A percentile compares a stretch with the other conserved stretches of the same genome.
Evolutionary conservation across 495 filamentous ascomycete species (phyloP).

Genomic region (Ramalina peruviana): DNA sequence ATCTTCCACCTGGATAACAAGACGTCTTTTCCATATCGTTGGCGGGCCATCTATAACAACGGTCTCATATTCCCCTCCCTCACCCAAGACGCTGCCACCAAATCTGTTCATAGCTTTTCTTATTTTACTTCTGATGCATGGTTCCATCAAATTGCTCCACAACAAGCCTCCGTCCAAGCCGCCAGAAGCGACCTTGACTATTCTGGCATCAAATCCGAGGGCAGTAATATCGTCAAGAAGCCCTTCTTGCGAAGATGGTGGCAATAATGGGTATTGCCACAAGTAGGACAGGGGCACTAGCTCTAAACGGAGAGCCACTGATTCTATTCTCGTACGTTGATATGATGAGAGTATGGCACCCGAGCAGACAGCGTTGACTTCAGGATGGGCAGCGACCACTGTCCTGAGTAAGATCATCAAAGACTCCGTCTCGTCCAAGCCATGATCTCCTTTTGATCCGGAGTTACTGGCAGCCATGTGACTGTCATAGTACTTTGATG

Average conservation of each 20-base stretch:
- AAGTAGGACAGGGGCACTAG: conserved; percentile 71
- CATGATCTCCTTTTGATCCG: not conserved
- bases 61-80: conserved; percentile 96
- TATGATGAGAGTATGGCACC: conserved; percentile 92
- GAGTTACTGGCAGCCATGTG: conserved; percentile 7
- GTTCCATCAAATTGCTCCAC: conserved; percentile 63
- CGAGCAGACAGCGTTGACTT: conserved; percentile 69
- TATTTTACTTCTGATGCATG: conserved; percentile 36
- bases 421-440: conserved; percentile 74
- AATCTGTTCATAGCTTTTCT: conserved; percentile 54
- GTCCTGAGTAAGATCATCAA: conserved; percentile 56
- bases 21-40: conserved; percentile 53
- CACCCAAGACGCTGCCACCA: conserved; percentile 59
- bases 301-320: conserved; percentile 62
- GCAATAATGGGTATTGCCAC: conserved; percentile 78
- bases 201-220: conserved; percentile 63
- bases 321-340: conserved; percentile 87
- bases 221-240: conserved; percentile 71
- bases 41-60: conserved; percentile 69
- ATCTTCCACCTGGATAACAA: conserved; percentile 45
- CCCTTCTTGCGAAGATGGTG: conserved; percentile 29
- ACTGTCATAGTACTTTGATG: conserved; percentile 42
- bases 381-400: conserved; percentile 51
- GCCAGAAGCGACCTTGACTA: conserved; percentile 89
- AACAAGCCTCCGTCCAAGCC: conserved; percentile 71